A percentile compares a stretch with the other conserved stretches of the same genome.
Conservation (phyloP, 2,329 filamentous ascomycete genomes). For the Aspergillus brunneoviolaceus region DNA sequence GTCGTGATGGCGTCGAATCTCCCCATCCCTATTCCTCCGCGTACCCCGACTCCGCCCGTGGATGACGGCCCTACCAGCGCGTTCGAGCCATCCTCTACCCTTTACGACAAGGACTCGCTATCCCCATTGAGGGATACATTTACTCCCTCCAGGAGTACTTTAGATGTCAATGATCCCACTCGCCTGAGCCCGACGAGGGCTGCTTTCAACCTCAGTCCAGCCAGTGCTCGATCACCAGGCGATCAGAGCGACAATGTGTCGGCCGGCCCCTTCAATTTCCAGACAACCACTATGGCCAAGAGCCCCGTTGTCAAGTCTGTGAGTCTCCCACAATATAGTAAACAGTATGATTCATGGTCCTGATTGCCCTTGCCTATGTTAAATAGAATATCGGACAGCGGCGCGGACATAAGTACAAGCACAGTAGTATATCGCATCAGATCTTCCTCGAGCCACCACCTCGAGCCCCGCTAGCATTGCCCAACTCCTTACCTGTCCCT, state of each 20-base stretch:
- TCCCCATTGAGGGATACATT: slow-evolving; percentile 48
- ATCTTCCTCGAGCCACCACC: slow-evolving; percentile 92
- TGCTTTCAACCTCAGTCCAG: slow-evolving; percentile 36
- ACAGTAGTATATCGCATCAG: slow-evolving; percentile 93
- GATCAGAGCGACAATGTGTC: slow-evolving; percentile 34
- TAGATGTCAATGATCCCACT: slow-evolving; percentile 23
- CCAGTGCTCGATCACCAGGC: slow-evolving; percentile 30
- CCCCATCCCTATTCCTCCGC: slow-evolving; percentile 60
- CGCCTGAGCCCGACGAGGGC: slow-evolving; percentile 36
- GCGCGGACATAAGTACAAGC: slow-evolving; percentile 95
- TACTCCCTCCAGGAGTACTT: slow-evolving; percentile 24
- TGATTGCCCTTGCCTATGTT: slow-evolving; percentile 20
- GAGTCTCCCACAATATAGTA: slow-evolving; percentile 8
- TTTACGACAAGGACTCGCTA: slow-evolving; percentile 48
- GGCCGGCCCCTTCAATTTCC: slow-evolving; percentile 84
- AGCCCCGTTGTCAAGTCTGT: slow-evolving; percentile 73
- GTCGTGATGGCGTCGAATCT: slow-evolving; percentile 58
- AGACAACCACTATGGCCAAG: slow-evolving; percentile 75
- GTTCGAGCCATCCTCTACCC: slow-evolving; percentile 21
- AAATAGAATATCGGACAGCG: slow-evolving; percentile 81
- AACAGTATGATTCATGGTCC: neutral
- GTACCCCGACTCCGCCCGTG: slow-evolving; percentile 64
- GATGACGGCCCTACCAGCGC: slow-evolving; percentile 41
- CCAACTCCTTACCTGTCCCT: slow-evolving; percentile 87
- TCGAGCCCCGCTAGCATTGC: slow-evolving; percentile 81